Percentiles rank a stretch among this genome's conserved stretches.
Conservation (phyloP, 2,329 filamentous ascomycete species). For the Trichophyton simii region DNA sequence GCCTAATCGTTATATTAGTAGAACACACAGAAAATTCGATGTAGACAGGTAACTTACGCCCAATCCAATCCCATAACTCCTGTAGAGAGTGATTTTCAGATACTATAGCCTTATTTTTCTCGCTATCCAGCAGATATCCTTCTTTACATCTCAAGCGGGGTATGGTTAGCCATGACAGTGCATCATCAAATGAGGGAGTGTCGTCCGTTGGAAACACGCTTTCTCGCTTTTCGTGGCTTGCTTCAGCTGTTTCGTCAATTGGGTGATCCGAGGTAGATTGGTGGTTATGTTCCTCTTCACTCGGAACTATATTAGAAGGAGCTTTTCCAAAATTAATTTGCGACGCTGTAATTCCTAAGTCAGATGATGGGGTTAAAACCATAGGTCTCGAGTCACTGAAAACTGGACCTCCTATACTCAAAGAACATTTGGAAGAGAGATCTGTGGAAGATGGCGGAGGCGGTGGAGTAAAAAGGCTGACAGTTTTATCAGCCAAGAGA, state of each 20-base stretch:
- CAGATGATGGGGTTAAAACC: constrained; percentile 21
- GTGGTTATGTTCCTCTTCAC: not conserved
- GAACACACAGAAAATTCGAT: not conserved
- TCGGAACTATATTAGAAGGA: constrained; percentile 9
- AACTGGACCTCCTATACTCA: constrained; percentile 22
- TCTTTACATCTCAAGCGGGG: constrained; percentile 40
- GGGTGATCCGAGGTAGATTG: not conserved
- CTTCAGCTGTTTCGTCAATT: constrained; percentile 16
- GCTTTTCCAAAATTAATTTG: constrained; percentile 22
- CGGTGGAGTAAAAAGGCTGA: constrained; percentile 40
- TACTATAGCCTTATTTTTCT: constrained; percentile 43
- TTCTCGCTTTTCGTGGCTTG: constrained; percentile 30
- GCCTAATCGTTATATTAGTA: constrained; percentile 17
- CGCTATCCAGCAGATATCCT: constrained; percentile 42
- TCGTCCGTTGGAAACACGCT: constrained; percentile 22
- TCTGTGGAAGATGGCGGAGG: constrained; percentile 27
- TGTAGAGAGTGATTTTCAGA: constrained; percentile 45
- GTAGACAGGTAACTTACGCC: constrained; percentile 29
- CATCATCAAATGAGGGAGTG: constrained; percentile 26
- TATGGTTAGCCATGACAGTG: constrained; percentile 31
- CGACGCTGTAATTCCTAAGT: constrained; percentile 19
- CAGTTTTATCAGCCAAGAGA: constrained; percentile 39
- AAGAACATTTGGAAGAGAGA: constrained; percentile 26
- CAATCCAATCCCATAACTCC: constrained; percentile 47
- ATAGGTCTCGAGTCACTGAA: constrained; percentile 21